Percentiles rank a stretch among this genome's conserved stretches.
phyloP scores from a whole-genome alignment of 2,329 filamentous ascomycete genomes.

The Meredithiella fracta region DNA sequence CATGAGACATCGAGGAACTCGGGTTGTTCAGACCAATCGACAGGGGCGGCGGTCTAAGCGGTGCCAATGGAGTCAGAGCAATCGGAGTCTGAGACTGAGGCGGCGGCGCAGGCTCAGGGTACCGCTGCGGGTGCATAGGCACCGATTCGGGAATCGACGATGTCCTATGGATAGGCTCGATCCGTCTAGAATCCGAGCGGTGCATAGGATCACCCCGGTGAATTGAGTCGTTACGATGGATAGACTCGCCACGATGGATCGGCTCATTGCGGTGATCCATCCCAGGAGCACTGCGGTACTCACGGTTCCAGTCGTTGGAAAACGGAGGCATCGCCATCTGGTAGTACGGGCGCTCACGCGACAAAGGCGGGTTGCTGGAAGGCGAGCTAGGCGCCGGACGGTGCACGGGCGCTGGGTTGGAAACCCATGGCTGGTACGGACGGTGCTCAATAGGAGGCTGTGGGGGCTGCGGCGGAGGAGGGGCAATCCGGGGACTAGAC shows the following conservation, averaged over 20 bases:
- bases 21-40: constrained; percentile 4
- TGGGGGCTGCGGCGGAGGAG: neutral
- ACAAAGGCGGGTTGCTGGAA: neutral
- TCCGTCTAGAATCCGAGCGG: neutral
- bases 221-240: neutral
- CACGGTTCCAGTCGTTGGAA: constrained; percentile 6
- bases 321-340: constrained; percentile 6
- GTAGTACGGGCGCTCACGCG: constrained; percentile 6
- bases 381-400: constrained; percentile 9
- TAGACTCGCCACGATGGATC: constrained; percentile 7
- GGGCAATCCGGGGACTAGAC: constrained; percentile 9
- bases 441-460: constrained; percentile 3
- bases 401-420: constrained; percentile 2
- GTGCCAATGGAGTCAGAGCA: constrained; percentile 16
- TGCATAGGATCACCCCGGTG: constrained; percentile 7
- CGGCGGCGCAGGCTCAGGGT: constrained; percentile 4
- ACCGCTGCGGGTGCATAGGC: constrained; percentile 8
- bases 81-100: constrained; percentile 3
- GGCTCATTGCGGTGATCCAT: constrained; percentile 6
- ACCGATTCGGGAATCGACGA: constrained; percentile 1
- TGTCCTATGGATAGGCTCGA: neutral
- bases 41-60: constrained; percentile 14
- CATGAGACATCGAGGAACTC: constrained; percentile 6
- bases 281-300: constrained; percentile 3
- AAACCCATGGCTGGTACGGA: constrained; percentile 2